These are phyloP conservation scores for Mucor sp. DNA, from an alignment of 371 early-diverging fungal genomes.

Conservation along the genomic window DNA sequence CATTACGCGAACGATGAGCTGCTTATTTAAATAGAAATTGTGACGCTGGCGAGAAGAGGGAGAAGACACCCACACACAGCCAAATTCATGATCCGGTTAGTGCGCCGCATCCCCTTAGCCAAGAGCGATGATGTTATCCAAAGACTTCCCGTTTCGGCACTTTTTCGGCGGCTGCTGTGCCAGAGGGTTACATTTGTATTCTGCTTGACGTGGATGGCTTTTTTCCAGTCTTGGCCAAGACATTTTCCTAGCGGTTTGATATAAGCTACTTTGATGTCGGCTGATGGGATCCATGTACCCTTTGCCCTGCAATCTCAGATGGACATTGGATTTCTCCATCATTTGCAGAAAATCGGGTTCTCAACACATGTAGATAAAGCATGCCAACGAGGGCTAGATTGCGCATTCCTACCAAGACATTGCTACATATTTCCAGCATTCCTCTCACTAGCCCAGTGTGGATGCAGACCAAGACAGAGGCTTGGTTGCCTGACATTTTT, in stretches of 20 bases:
- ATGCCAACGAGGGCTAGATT: neutral
- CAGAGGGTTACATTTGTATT: neutral
- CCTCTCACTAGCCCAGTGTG: neutral
- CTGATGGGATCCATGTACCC: too few relatives aligned
- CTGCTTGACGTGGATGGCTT: neutral
- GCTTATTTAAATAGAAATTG: neutral
- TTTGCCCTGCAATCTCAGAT: too few relatives aligned
- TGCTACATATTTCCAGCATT: neutral
- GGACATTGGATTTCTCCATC: too few relatives aligned
- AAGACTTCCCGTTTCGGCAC: neutral
- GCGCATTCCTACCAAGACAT: neutral
- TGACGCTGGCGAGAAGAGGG: neutral
- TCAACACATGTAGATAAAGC: neutral
- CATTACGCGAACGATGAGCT: neutral
- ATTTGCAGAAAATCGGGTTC: too few relatives aligned
- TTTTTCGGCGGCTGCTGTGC: neutral
- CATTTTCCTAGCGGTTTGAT: neutral
- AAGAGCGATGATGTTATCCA: neutral
- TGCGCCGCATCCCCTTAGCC: neutral
- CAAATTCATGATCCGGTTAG: neutral
- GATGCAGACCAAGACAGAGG: too few relatives aligned
- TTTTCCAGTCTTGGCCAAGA: neutral
- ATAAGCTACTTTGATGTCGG: too few relatives aligned
- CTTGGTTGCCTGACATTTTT: neutral
- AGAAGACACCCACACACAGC: too few relatives aligned